phyloP scores from a whole-genome alignment of 2,329 filamentous ascomycete species.

The Aspergillus neoniger region DNA sequence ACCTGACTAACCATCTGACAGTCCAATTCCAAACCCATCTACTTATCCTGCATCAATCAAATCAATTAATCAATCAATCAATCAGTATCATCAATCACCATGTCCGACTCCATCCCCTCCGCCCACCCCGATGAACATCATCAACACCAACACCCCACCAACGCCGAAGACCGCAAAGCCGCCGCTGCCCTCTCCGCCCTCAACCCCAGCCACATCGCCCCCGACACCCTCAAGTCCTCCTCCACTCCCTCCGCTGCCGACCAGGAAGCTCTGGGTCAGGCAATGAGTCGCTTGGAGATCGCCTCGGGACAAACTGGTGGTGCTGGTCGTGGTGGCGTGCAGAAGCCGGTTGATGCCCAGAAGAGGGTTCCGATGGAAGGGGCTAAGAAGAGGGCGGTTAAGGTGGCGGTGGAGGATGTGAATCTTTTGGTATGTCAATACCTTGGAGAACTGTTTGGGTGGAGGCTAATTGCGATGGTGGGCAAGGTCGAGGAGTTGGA shows the following conservation, averaged over 20 bases:
- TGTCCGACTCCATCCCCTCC: slow-evolving; percentile 49
- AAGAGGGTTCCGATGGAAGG: slow-evolving; percentile 32
- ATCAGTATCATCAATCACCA: slow-evolving; percentile 22
- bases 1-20: too few species aligned
- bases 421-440: slow-evolving; percentile 46
- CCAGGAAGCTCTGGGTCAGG: slow-evolving; percentile 52
- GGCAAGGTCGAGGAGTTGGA: slow-evolving; percentile 49
- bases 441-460: not conserved
- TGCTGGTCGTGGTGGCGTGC: slow-evolving; percentile 10
- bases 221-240: slow-evolving; percentile 35
- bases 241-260: slow-evolving; percentile 41
- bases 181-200: slow-evolving; percentile 53
- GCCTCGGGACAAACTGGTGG: slow-evolving; percentile 30
- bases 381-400: slow-evolving; percentile 46
- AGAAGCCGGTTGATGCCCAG: slow-evolving; percentile 24
- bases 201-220: slow-evolving; percentile 43
- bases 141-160: slow-evolving; percentile 40
- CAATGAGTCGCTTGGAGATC: slow-evolving; percentile 53
- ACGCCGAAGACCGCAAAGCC: slow-evolving; percentile 54
- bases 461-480: not conserved
- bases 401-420: slow-evolving; percentile 50
- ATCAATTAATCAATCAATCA: not conserved
- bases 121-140: slow-evolving; percentile 38
- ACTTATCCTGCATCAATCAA: not conserved
- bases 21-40: too few species aligned